These are phyloP conservation scores for Monosiga brevicollis DNA, from an alignment of 78 protist genomes.

Conservation along the genomic window DNA sequence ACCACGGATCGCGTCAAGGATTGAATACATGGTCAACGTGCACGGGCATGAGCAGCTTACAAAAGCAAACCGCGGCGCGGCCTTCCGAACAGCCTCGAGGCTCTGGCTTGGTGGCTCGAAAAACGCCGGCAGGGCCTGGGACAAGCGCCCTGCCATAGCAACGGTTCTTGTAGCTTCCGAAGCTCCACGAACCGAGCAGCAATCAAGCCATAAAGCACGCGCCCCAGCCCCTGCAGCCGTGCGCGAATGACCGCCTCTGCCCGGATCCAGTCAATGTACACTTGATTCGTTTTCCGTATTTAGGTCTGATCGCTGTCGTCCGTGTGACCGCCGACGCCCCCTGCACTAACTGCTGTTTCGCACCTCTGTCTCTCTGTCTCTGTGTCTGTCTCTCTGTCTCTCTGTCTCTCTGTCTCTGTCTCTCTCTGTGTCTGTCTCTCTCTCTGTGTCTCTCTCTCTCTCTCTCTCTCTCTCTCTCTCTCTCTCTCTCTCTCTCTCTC, in stretches of 20 bases:
- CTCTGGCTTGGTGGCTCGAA: no score
- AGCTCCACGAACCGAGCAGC: no score
- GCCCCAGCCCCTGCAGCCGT: constrained; percentile 79
- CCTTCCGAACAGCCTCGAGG: no score
- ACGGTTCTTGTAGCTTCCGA: no score
- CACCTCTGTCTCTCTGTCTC: background rate
- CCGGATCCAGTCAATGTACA: background rate
- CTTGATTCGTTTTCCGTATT: background rate
- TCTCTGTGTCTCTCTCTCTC: background rate
- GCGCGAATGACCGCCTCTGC: constrained; percentile 51
- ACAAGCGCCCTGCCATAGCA: no score
- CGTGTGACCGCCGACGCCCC: no score
- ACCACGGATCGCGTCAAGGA: background rate
- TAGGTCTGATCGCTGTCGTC: no score
- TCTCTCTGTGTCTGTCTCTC: constrained; percentile 1
- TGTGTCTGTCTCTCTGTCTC: constrained; percentile 1
- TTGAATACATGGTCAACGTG: background rate
- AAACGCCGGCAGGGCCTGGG: no score
- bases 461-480: background rate
- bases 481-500: background rate
- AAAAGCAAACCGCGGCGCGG: no score
- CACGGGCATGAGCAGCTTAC: background rate
- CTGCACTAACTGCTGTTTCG: no score
- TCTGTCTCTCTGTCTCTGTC: background rate
- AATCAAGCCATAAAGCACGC: background rate